A percentile compares a stretch with the other conserved stretches of the same genome.
These are phyloP conservation scores for Terfezia claveryi DNA, from an alignment of 495 filamentous ascomycete species.

Conservation along the genomic window DNA sequence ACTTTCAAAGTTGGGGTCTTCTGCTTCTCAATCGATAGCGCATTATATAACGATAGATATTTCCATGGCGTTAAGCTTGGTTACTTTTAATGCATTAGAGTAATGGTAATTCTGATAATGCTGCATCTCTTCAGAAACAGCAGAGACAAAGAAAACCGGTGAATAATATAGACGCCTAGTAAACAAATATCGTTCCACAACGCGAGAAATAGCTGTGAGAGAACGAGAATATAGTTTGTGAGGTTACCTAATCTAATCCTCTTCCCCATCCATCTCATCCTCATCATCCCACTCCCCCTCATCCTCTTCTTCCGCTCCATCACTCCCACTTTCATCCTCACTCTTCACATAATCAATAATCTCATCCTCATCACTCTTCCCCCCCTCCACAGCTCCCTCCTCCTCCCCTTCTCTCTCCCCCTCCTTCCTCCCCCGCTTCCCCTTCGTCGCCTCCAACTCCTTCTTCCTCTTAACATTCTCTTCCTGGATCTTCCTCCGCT, in stretches of 20 bases:
- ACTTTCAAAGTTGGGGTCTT: no score
- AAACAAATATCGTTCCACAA: no score
- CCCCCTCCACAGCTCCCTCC: slow-evolving; percentile 30
- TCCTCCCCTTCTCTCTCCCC: slow-evolving; percentile 35
- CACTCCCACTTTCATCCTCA: slow-evolving; percentile 4
- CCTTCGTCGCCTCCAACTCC: slow-evolving; percentile 29
- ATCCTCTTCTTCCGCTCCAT: slow-evolving; percentile 5
- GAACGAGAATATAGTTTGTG: no score
- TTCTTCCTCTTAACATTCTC: slow-evolving; percentile 76
- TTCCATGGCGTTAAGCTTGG: no score
- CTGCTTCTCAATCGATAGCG: no score
- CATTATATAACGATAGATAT: no score
- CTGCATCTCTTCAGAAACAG: no score
- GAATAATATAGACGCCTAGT: no score
- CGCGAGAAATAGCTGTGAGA: no score
- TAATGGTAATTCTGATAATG: no score
- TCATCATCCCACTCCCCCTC: not conserved
- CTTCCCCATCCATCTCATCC: not conserved
- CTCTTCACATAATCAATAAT: slow-evolving; percentile 12
- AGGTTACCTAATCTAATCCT: not conserved
- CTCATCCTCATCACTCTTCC: slow-evolving; percentile 32
- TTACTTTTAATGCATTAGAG: no score
- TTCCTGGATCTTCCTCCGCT: slow-evolving; percentile 54
- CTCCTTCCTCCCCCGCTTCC: slow-evolving; percentile 21
- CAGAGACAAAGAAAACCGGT: no score